Evolutionary conservation across 2,329 filamentous ascomycete species (phyloP), one percentile per base, ranked within the genome.

Genomic region (Claviceps cyperi): DNA sequence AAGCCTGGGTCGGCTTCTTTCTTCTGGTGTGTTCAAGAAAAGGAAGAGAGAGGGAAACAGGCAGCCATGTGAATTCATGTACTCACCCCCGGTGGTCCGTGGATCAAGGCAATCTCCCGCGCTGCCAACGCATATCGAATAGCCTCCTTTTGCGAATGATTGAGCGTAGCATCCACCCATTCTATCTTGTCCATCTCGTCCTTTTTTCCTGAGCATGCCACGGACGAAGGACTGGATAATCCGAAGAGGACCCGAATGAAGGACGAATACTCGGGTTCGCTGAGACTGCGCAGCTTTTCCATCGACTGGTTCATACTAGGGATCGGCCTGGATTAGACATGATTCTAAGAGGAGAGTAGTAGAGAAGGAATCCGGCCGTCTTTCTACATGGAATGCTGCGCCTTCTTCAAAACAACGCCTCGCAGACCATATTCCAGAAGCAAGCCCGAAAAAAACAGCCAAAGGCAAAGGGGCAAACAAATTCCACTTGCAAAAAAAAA

Each of bases 71-170:
- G 24, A 28, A 28, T 28, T n/a, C n/a, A 5, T 39, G 17, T 47
- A 41, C 39, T 43, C 65, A 79, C 78, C 1, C 92, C 92, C 1
- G 92, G 92, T 0, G 92, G 92, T 0, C 92, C 92, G 62, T 98
- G 92, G 49, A 98, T 95, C 52, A 96, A 72, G 2, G 88, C 86
- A 28, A 97, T 77, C 59, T 96, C 89, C 49, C 75, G 75, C 1
- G 86, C 84, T 6, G 83, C 84, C 49, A 98, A 69, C 0, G 91
- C 89, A 61, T 97, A 98, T n/a, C 79, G 68, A 51, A 85, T 80
- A 15, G 81, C 81, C 51, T 82, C 77, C 57, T 81, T 83, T 60
- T 85, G 81, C 13, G 77, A 80, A 13, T 80, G 75, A 58, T 85
- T 84, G 21, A 85, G 67, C 15, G 69, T 73, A 15, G 73, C 70